Evolutionary conservation across 2,329 filamentous ascomycete species (phyloP).

Genomic region (Colletotrichum magnum): DNA sequence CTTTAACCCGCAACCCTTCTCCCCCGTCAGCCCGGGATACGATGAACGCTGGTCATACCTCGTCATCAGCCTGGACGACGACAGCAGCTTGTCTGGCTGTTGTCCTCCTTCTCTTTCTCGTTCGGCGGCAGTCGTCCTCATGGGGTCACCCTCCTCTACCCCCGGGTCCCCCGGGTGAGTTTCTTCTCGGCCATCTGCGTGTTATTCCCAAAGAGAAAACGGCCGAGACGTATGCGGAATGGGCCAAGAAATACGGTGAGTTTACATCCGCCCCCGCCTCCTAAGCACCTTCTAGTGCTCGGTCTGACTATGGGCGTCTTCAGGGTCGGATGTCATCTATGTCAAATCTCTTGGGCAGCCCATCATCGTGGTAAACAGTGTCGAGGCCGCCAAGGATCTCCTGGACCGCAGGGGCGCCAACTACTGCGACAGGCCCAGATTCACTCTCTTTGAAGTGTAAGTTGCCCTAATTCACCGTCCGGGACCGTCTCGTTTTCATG

Average conservation of each 20-base stretch:
- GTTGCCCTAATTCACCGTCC: not conserved
- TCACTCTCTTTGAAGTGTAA: constrained; percentile 55
- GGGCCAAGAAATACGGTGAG: constrained; percentile 68
- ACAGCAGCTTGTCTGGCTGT: constrained; percentile 23
- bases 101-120: constrained; percentile 21
- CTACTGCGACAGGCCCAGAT: constrained; percentile 61
- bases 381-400: constrained; percentile 58
- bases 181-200: constrained; percentile 54
- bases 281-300: not conserved
- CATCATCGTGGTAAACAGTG: constrained; percentile 60
- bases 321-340: constrained; percentile 49
- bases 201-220: constrained; percentile 49
- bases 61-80: constrained; percentile 21
- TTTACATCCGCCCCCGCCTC: not conserved
- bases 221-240: constrained; percentile 39
- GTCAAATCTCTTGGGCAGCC: constrained; percentile 50
- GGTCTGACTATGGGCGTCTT: constrained; percentile 1
- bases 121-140: constrained; percentile 26
- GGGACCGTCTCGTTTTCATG: constrained; percentile 8
- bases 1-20: not conserved
- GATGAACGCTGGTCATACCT: constrained; percentile 2
- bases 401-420: constrained; percentile 61
- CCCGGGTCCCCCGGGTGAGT: constrained; percentile 43
- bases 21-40: not conserved
- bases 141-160: constrained; percentile 35